phyloP scores from a whole-genome alignment of 805 yeast species.

The Barnettozyma wickerhamii region DNA sequence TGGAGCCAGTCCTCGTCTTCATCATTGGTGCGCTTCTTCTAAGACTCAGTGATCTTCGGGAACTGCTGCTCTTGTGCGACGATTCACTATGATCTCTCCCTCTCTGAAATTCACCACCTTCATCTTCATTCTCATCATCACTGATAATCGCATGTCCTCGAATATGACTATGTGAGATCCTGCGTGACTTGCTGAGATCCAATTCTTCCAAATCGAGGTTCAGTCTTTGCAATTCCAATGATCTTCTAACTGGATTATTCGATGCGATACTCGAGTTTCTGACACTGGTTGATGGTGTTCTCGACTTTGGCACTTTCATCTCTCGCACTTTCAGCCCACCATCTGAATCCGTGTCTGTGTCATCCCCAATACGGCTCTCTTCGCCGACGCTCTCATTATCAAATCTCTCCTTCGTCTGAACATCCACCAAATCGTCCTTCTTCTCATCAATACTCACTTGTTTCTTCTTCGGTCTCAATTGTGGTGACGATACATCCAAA shows the following conservation, averaged over 20 bases:
- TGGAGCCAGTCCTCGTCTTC: constrained; percentile 12
- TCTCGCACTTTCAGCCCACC: constrained; percentile 22
- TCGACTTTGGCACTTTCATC: constrained; percentile 12
- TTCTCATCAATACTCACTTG: background rate
- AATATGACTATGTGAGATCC: background rate
- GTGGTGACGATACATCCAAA: constrained; percentile 10
- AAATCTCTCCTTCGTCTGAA: constrained; percentile 9
- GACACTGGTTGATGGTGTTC: background rate
- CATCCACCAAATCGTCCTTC: constrained; percentile 4
- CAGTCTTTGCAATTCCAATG: constrained; percentile 14
- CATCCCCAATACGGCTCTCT: constrained; percentile 1
- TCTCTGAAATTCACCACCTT: background rate
- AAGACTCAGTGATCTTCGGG: constrained; percentile 18
- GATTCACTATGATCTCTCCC: background rate
- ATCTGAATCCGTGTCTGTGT: constrained; percentile 15
- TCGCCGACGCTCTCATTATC: too few relatives aligned
- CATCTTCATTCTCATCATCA: constrained; percentile 1
- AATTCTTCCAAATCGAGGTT: constrained; percentile 20
- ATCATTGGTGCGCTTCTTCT: constrained; percentile 13
- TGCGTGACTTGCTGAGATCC: constrained; percentile 12
- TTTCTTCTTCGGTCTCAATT: background rate
- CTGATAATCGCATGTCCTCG: background rate
- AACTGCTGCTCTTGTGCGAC: background rate
- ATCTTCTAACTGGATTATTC: constrained; percentile 3
- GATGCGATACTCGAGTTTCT: background rate